These are phyloP conservation scores for Thecaphora thlaspeos DNA, from an alignment of 1,284 basidiomycete genomes.

Conservation along the genomic window DNA sequence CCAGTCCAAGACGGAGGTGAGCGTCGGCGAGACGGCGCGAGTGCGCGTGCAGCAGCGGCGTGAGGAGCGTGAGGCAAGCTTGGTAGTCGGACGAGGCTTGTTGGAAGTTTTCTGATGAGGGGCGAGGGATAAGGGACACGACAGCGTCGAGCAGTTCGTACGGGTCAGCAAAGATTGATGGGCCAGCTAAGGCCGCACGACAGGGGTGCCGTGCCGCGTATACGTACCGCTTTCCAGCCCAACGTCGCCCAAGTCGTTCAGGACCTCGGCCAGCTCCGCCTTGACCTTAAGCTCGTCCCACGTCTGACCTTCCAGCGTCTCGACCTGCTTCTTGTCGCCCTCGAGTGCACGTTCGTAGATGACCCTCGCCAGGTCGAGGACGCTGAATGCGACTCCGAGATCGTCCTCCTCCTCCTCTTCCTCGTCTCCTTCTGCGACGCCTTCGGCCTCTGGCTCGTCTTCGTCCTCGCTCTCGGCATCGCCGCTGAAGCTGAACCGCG, in stretches of 20 bases:
- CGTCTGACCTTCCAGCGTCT: conserved; percentile 36
- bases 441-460: conserved; percentile 20
- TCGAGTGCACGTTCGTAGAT: conserved; percentile 44
- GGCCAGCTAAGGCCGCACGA: too few species aligned
- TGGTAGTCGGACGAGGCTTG: conserved; percentile 53
- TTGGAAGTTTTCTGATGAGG: conserved; percentile 46
- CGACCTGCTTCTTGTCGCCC: conserved; percentile 15
- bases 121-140: neutral
- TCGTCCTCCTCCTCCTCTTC: conserved; percentile 51
- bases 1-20: conserved; percentile 51
- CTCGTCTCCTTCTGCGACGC: conserved; percentile 4
- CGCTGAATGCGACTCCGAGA: conserved; percentile 47
- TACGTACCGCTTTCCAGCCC: conserved; percentile 49
- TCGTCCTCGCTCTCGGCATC: conserved; percentile 48
- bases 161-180: too few species aligned
- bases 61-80: conserved; percentile 35
- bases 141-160: neutral
- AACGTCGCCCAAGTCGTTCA: conserved; percentile 54
- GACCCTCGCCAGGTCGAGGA: conserved; percentile 51
- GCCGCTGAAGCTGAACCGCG: conserved; percentile 47
- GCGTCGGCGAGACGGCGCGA: conserved; percentile 54
- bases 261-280: conserved; percentile 51
- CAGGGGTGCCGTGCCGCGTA: neutral
- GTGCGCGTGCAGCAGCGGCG: conserved; percentile 39
- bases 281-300: conserved; percentile 32